phyloP scores from a whole-genome alignment of 495 filamentous ascomycete species.

The Cairneyella variabilis region DNA sequence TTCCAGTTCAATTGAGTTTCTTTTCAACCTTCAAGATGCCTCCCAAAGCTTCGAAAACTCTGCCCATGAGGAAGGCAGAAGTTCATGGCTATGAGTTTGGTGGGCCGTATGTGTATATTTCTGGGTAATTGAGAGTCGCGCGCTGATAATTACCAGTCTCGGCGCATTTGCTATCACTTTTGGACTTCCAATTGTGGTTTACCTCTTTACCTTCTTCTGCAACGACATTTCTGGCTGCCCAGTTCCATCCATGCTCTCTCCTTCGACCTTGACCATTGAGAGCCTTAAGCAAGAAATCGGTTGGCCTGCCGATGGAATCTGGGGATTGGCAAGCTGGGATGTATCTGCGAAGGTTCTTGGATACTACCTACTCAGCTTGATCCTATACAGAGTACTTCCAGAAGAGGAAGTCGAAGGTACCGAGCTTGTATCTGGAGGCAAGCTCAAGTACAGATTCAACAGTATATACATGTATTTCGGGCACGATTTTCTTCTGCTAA shows the following conservation, averaged over 20 bases:
- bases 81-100: slow-evolving; percentile 68
- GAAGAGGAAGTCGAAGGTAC: slow-evolving; percentile 69
- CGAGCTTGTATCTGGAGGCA: slow-evolving; percentile 63
- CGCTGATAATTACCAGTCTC: slow-evolving; percentile 48
- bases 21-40: slow-evolving; percentile 16
- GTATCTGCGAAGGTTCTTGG: slow-evolving; percentile 63
- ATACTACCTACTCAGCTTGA: slow-evolving; percentile 75
- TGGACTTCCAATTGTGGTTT: slow-evolving; percentile 71
- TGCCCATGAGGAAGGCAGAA: slow-evolving; percentile 8
- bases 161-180: slow-evolving; percentile 73
- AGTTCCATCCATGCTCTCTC: slow-evolving; percentile 75
- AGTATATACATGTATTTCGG: slow-evolving; percentile 25
- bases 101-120: slow-evolving; percentile 70
- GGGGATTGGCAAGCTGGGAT: slow-evolving; percentile 57
- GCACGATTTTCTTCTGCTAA: slow-evolving; percentile 20
- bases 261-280: slow-evolving; percentile 64
- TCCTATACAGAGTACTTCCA: slow-evolving; percentile 75
- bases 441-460: slow-evolving; percentile 87
- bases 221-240: slow-evolving; percentile 93
- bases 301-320: slow-evolving; percentile 67
- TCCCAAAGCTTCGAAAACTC: slow-evolving; percentile 14
- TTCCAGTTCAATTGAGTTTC: slow-evolving; percentile 5
- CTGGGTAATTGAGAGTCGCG: slow-evolving; percentile 2
- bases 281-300: slow-evolving; percentile 72
- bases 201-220: slow-evolving; percentile 76